Evolutionary conservation across 2,329 filamentous ascomycete species (phyloP), one percentile per base, ranked within the genome.

Genomic region (Beauveria rudraprayagi): DNA sequence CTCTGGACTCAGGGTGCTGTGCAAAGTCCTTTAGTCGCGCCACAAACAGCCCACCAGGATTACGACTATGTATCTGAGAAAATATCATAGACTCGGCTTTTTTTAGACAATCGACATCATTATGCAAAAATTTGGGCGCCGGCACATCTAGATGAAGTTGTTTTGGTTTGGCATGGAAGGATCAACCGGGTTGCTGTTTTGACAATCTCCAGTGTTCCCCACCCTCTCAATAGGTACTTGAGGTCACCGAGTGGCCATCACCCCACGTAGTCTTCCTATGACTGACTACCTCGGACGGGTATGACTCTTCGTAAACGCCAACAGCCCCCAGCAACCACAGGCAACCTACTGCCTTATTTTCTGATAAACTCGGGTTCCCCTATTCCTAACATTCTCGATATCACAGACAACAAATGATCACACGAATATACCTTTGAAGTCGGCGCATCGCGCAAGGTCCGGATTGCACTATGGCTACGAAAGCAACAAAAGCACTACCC

Each of bases 401-500:
- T 16, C 6, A 50, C 28, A 37, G 52, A 9, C 28, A 30, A 56
- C 65, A 65, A 63, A 72, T 74, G 69, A 71, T 72, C 58, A 57
- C 63, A 40, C 68, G 68, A 69, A 71, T 71, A 71, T 65, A 55
- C 26, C 50, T 44, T 19, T 68, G 41, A 52, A 28, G 1, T 28
- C 30, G 24, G 61, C 43, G 53, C 56, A 60, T 65, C 61, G 63
- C 66, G 66, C 66, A 55, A 61, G 64, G 63, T 66, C 65, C 66
- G 62, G 17, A 56, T 54, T 64, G 68, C 66, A 76, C 59, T 63
- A 87, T 86, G 84, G 75, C 83, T 48, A 76, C 70, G 61, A 84
- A 80, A 76, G 68, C 76, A 67, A 72, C 75, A 62, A 90, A 87
- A 73, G 82, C 86, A 70, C 83, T 87, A 62, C 82, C 84, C 46